Percentiles rank a stretch among this genome's conserved stretches.
Evolutionary conservation across 371 early-diverging fungal species (phyloP).

Genomic region (Rhizopus microsporus): DNA sequence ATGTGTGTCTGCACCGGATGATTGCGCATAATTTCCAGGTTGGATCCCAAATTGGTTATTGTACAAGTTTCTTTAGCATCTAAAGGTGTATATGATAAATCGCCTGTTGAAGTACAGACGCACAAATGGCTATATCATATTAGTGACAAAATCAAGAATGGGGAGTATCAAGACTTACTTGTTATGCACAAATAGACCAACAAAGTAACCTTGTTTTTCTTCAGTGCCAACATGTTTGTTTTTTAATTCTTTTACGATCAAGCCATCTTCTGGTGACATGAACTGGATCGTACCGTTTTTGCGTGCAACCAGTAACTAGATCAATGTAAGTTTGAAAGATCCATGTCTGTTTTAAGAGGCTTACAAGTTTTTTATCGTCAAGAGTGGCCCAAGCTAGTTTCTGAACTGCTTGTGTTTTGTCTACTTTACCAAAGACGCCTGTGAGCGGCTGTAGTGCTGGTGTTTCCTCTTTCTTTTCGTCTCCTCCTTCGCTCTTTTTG

Average conservation of each 20-base stretch:
- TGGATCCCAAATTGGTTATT: constrained; percentile 17
- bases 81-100: constrained; percentile 35
- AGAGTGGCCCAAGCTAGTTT: constrained; percentile 51
- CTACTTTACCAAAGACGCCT: constrained; percentile 55
- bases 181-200: constrained; percentile 62
- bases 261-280: constrained; percentile 55
- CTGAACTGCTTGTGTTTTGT: constrained; percentile 54
- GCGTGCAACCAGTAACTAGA: constrained; percentile 61
- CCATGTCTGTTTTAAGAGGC: constrained; percentile 5
- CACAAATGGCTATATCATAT: constrained; percentile 26
- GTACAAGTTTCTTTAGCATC: constrained; percentile 16
- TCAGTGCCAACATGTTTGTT: constrained; percentile 39
- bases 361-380: constrained; percentile 37
- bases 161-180: constrained; percentile 30
- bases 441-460: constrained; percentile 37
- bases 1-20: constrained; percentile 66
- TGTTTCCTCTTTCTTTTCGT: constrained; percentile 24
- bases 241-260: constrained; percentile 42
- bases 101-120: constrained; percentile 39
- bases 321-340: not conserved
- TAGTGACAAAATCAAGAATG: not conserved
- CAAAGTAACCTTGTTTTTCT: constrained; percentile 52
- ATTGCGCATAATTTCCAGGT: constrained; percentile 59
- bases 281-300: constrained; percentile 64
- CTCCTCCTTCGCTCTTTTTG: constrained; percentile 22